Evolutionary conservation across 106 monocot genomes (phyloP), one percentile per base, ranked within the genome.

Genomic region (Apostasia shenzhenica): DNA sequence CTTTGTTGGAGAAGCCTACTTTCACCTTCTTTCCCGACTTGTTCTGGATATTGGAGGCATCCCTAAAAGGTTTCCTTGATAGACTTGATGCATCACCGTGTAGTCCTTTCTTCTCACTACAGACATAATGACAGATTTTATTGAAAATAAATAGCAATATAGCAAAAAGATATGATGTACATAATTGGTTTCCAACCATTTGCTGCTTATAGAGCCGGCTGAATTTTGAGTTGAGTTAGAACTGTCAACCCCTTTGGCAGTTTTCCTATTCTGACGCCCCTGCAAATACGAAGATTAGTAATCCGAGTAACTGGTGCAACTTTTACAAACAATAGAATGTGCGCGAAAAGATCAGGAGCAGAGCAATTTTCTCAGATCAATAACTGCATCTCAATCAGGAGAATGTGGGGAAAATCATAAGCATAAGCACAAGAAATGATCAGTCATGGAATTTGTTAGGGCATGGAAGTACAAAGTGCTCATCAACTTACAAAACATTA

Each of bases 201-300:
- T 41, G 62, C 76, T 46, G 2, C 56, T 37, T 40, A 59, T 61
- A 11, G 49, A 67, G 67, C 62, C 51, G 9, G 61, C 45, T 38
- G 76, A 69, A 54, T 67, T 49, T 14, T 8, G 40, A 52, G 47
- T 14, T 11, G 63, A 48, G 3, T 68, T 63, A 14, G 72, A 57
- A 68, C 6, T 47, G 13, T 3, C 71, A 58, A 48, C 13, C 38
- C 56, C 67, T 48, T 69, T 61, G 2, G 54, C 14, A 14, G 59
- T 67, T 67, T 79, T 83, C 64, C 53, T 72, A 57, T 57, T 83
- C 41, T 48, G 60, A 11, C 76, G 83, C 46, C 75, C 72, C 83
- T 83, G 68, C 50, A 79, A 48, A 50, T 39, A 63, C 10, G 13
- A 6, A 69, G 50, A 68, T 51, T 2, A 53, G 26, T 7, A 8